Conservation (phyloP, 1,139 yeast species). For the Suhomyces bolitotheri region DNA sequence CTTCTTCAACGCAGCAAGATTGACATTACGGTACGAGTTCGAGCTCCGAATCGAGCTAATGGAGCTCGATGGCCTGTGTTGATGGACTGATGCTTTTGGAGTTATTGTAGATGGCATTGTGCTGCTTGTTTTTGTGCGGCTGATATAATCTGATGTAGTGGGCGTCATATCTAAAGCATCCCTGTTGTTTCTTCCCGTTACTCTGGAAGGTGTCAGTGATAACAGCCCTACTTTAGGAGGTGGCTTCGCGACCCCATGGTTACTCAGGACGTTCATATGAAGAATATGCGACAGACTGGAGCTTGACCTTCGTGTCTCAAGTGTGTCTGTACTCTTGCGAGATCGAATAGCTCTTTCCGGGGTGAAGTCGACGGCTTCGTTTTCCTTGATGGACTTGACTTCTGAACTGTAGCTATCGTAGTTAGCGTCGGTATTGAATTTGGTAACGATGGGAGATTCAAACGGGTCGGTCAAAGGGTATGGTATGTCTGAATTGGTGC, state of each 20-base stretch:
- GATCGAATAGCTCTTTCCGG: not conserved
- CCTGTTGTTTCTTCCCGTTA: constrained; percentile 7
- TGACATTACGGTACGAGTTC: constrained; percentile 38
- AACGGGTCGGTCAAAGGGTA: constrained; percentile 13
- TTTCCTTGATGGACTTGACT: constrained; percentile 1
- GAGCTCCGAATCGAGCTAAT: constrained; percentile 41
- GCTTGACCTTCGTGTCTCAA: constrained; percentile 11
- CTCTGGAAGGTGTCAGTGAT: constrained; percentile 12
- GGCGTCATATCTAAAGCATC: constrained; percentile 12
- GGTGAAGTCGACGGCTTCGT: not conserved
- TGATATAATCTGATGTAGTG: constrained; percentile 8
- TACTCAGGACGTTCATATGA: constrained; percentile 3
- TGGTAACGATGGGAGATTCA: constrained; percentile 9
- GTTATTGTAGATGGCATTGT: constrained; percentile 8
- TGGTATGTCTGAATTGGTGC: constrained; percentile 4
- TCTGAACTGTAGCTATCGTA: constrained; percentile 4
- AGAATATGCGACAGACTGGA: constrained; percentile 11
- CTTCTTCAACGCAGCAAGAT: constrained; percentile 40
- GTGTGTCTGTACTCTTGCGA: constrained; percentile 8
- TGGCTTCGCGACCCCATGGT: constrained; percentile 4
- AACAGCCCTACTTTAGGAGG: constrained; percentile 3
- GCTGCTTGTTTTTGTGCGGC: constrained; percentile 14
- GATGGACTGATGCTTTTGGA: constrained; percentile 4
- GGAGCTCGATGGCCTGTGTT: constrained; percentile 33
- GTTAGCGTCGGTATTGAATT: constrained; percentile 5